Conservation (phyloP, 2,329 filamentous ascomycete species). For the Aspergillus neotritici region DNA sequence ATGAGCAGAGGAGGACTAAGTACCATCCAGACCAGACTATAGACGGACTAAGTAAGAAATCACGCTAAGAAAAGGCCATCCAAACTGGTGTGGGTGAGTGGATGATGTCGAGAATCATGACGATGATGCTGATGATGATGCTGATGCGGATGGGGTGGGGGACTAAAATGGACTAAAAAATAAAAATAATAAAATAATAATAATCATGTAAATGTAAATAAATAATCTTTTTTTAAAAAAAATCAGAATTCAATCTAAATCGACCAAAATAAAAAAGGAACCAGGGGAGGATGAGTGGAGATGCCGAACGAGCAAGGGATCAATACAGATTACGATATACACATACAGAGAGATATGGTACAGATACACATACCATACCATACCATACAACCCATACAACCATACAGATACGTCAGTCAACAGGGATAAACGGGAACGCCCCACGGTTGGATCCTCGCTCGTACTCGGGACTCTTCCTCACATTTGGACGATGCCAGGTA, state of each 20-base stretch:
- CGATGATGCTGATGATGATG: slow-evolving; percentile 10
- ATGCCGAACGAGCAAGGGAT: no score
- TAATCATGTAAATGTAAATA: background rate
- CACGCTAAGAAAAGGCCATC: slow-evolving; percentile 15
- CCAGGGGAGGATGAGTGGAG: background rate
- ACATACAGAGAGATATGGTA: background rate
- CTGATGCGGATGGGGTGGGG: slow-evolving; percentile 1
- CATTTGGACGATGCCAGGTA: no score
- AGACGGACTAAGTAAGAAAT: slow-evolving; percentile 13
- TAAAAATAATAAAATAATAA: background rate
- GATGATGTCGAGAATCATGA: slow-evolving; percentile 15
- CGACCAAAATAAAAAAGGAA: background rate
- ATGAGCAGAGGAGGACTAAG: slow-evolving; percentile 10
- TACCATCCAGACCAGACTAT: slow-evolving; percentile 17
- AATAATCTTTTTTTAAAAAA: no score
- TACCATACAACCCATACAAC: background rate
- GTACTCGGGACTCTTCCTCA: no score
- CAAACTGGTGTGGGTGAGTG: slow-evolving; percentile 12
- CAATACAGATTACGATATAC: background rate
- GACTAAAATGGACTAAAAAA: background rate
- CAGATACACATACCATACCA: background rate
- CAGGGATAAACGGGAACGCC: no score
- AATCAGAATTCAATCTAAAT: no score
- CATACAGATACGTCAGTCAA: no score
- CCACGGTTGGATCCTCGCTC: no score